Percentiles rank a stretch among this genome's conserved stretches.
phyloP scores from a whole-genome alignment of 345 rosid genomes.

The Turritis glabra region DNA sequence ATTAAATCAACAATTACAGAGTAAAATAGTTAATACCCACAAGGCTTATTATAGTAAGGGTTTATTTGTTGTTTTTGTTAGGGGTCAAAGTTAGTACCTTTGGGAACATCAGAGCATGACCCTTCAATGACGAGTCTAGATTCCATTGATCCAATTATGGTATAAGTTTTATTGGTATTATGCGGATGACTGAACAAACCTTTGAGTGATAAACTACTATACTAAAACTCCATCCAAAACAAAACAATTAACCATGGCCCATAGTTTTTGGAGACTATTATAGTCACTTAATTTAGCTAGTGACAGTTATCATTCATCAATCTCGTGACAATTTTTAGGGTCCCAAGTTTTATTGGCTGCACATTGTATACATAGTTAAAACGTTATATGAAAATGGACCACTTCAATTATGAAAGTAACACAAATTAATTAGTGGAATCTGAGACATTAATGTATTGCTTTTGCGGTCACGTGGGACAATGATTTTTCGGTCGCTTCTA shows the following conservation, averaged over 20 bases:
- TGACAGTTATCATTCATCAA: neutral
- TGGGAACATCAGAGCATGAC: too few species aligned
- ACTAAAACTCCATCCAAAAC: neutral
- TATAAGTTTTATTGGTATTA: neutral
- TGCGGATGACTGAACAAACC: neutral
- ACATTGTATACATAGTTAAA: conserved; percentile 18
- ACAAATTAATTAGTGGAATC: neutral
- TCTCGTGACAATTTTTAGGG: neutral
- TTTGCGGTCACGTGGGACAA: conserved; percentile 11
- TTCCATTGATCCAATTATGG: neutral
- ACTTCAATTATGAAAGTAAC: neutral
- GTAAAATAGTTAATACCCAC: too few species aligned
- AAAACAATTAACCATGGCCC: neutral
- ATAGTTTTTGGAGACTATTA: neutral
- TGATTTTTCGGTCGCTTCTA: neutral
- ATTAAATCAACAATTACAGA: too few species aligned
- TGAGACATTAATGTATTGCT: neutral
- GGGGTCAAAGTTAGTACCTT: too few species aligned
- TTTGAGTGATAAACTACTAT: neutral
- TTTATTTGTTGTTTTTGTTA: too few species aligned
- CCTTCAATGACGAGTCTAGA: neutral
- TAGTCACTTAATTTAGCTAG: neutral
- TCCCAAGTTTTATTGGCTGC: neutral
- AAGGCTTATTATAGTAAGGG: too few species aligned
- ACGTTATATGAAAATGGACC: conserved; percentile 21